phyloP scores from a whole-genome alignment of 2,329 filamentous ascomycete genomes.

The Xylaria sp. region DNA sequence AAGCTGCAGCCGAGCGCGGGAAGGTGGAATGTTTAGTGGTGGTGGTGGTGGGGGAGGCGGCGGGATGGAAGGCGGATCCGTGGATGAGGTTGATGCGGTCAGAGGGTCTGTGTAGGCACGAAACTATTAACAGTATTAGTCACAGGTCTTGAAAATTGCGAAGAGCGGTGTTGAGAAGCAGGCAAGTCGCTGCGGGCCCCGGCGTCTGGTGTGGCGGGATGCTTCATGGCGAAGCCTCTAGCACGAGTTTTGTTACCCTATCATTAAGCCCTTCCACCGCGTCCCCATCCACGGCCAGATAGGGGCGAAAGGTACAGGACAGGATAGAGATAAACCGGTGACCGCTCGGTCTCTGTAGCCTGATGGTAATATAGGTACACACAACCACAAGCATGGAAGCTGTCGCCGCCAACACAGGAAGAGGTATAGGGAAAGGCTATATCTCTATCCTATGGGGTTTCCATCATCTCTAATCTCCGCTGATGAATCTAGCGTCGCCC shows the following conservation, averaged over 20 bases:
- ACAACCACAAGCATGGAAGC: slow-evolving; percentile 1
- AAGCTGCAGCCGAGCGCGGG: slow-evolving; percentile 87
- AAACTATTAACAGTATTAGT: slow-evolving; percentile 57
- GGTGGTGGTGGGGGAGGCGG: slow-evolving; percentile 75
- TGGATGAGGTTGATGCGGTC: slow-evolving; percentile 59
- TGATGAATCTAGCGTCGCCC: not conserved
- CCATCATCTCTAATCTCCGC: slow-evolving; percentile 5
- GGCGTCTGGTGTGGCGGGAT: not conserved
- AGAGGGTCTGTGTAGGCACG: slow-evolving; percentile 68
- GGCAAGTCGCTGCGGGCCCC: not conserved
- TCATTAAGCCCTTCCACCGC: not conserved
- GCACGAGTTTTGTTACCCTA: not conserved
- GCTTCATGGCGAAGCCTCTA: too few relatives aligned
- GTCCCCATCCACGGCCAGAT: not conserved
- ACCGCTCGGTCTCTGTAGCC: not conserved
- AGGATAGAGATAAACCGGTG: not conserved
- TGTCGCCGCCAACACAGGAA: slow-evolving; percentile 21
- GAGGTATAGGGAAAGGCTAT: slow-evolving; percentile 30
- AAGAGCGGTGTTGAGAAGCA: not conserved
- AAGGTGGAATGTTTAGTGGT: slow-evolving; percentile 86
- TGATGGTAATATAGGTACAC: not conserved
- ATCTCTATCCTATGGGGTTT: slow-evolving; percentile 26
- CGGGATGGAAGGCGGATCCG: slow-evolving; percentile 68
- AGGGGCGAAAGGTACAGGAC: not conserved
- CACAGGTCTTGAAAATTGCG: not conserved